Base-by-base conservation (phyloP, 352 stramenopile genomes). In the Thalassiosira mediterranea region DNA sequence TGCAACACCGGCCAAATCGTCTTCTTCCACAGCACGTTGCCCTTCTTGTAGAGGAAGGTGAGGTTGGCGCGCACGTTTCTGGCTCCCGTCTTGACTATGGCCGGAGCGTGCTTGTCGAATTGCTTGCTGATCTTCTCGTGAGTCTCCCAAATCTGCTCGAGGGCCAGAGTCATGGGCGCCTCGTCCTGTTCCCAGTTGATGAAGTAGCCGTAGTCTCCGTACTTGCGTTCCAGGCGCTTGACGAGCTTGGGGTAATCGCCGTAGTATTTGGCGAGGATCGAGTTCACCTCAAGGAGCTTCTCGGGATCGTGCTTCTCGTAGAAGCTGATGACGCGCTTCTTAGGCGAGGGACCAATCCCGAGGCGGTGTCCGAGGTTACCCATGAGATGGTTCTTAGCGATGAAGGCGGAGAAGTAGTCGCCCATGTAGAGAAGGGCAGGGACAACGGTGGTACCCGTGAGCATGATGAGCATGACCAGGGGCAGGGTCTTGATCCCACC, bases 281-380 rank as follows among this genome's bases (percentile, higher is more conserved):
- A 51, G 15, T 88, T 83, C 0, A 97, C 94, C 8, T 97, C 93
- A 0, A 63, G 59, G 1, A 94, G 76, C 48, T 97, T 97, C 21
- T 91, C 87, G 0, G 93, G 91, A 62, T 96, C 94, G 61, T 97
- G 91, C 23, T 92, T 91, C 61, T 94, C 84, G 67, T 97, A 97
- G 49, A 97, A 97, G 15, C 58, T 78, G 0, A 92, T 46, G 21
- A 98, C 83, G 29, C 88, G 79, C 58, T 91, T 89, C 51, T 81
- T 82, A 21, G 88, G 88, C 26, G 79, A 85, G 0, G 77, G 28
- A 11, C 86, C 83, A 52, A 94, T 84, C 37, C 86, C 84, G 4
- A 94, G 52, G 21, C 69, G 70, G 61, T 85, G 85, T 13, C 80
- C 83, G 13, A 91, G 47, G 46, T 80, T 74, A 42, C 81, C 84